Evolutionary conservation across 164 flowering plant species (phyloP), one percentile per base, ranked within the genome.

Genomic region (Liriodendron chinense): DNA sequence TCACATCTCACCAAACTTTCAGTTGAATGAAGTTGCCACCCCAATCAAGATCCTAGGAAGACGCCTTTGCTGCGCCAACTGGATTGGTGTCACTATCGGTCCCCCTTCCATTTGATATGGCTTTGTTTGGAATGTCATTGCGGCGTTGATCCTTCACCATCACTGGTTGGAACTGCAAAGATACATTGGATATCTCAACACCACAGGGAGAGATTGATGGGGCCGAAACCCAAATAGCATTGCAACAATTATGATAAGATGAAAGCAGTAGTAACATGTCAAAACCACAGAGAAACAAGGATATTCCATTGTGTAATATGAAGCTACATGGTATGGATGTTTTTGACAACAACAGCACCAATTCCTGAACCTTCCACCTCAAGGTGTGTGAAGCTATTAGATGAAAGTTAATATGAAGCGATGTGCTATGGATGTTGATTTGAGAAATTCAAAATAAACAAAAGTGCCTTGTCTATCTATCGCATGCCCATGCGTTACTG

Each of bases 121-220:
- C 61, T 56, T 84, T 74, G 63, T 79, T 78, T 47, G 91, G 70
- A 67, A 82, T 84, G 34, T 77, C 85, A 48, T 78, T 80, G 73
- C 79, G 78, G 23, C 74, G 71, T 71, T 69, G 81, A 68, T 89
- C 85, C 85, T 90, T 89, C 63, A 86, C 92, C 75, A 89, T 63
- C 74, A 89, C 88, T 6, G 95, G 93, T 82, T 88, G 78, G 80
- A 92, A 92, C 96, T 89, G 92, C 76, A 68, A 62, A 9, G 67
- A 61, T 7, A 70, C n/a, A 25, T 68, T 26, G 49, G 24, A 68
- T 26, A 68, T 68, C 10, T 20, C 13, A 22, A 63, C 66, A 53
- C 18, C 16, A 53, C 59, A 53, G 13, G 18, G 43, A 34, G 43
- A 34, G 43, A 34, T 4, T 34, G 43, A 34, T 34, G 7, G 43